phyloP scores from a whole-genome alignment of 495 filamentous ascomycete genomes.

The Chaetomium fimeti region DNA sequence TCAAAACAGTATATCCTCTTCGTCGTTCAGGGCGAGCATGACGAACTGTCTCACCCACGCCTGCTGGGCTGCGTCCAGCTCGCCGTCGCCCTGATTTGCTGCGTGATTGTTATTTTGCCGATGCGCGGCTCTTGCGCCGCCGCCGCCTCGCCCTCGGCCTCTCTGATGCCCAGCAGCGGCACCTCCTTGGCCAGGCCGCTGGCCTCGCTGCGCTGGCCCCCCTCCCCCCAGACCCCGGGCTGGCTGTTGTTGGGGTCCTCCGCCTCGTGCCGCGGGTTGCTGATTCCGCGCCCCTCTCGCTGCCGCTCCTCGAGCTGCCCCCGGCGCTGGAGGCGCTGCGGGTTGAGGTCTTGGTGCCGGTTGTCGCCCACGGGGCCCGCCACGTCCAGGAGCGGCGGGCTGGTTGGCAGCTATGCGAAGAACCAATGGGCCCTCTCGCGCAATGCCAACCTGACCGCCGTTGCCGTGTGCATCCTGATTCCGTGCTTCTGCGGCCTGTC shows the following conservation, averaged over 20 bases:
- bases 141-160: constrained; percentile 25
- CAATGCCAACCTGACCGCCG: constrained; percentile 39
- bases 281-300: constrained; percentile 9
- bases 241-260: constrained; percentile 22
- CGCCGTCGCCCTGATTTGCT: constrained; percentile 28
- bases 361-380: constrained; percentile 31
- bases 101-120: constrained; percentile 36
- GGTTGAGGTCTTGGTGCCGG: constrained; percentile 21
- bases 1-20: constrained; percentile 49
- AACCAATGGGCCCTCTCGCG: constrained; percentile 55
- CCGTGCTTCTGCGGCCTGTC: constrained; percentile 14
- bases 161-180: constrained; percentile 13
- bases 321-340: constrained; percentile 1
- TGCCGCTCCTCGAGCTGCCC: constrained; percentile 11
- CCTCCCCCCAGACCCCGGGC: constrained; percentile 2
- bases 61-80: constrained; percentile 40
- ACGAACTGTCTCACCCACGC: constrained; percentile 57
- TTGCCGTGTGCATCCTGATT: constrained; percentile 14
- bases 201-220: constrained; percentile 16
- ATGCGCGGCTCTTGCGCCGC: constrained; percentile 23
- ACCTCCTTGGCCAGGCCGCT: constrained; percentile 14
- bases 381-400: constrained; percentile 29
- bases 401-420: constrained; percentile 49
- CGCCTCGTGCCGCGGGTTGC: constrained; percentile 5
- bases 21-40: constrained; percentile 51